Conservation (phyloP, 2,329 filamentous ascomycete species). For the Pseudogymnoascus verrucosus region DNA sequence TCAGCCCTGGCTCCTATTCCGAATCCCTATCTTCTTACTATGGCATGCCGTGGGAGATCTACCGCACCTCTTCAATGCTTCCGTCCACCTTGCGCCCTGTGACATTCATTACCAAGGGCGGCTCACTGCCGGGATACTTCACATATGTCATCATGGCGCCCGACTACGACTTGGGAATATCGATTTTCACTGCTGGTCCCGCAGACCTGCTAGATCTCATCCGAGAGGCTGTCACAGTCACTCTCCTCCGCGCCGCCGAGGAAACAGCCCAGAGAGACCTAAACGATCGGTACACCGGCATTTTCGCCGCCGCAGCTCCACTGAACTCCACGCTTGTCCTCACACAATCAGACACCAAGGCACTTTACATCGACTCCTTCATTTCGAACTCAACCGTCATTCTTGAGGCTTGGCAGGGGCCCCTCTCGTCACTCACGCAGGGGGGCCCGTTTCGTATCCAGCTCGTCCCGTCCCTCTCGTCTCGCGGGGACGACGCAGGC, state of each 20-base stretch:
- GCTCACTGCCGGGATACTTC: conserved; percentile 35
- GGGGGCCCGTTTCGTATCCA: conserved; percentile 1
- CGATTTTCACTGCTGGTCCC: conserved; percentile 26
- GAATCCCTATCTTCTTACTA: conserved; percentile 33
- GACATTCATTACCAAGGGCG: conserved; percentile 38
- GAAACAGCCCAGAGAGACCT: not conserved
- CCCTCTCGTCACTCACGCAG: not conserved
- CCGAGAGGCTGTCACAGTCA: not conserved
- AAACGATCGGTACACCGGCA: not conserved
- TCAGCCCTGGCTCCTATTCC: conserved; percentile 32
- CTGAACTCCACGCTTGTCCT: conserved; percentile 9
- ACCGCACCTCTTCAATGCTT: conserved; percentile 33
- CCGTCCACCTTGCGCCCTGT: conserved; percentile 28
- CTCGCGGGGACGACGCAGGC: not conserved
- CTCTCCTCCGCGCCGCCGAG: not conserved
- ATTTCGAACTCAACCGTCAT: conserved; percentile 6
- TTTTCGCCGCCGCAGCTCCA: not conserved
- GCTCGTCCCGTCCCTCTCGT: conserved; percentile 3
- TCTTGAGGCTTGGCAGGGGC: not conserved
- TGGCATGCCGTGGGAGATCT: conserved; percentile 41
- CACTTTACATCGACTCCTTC: conserved; percentile 9
- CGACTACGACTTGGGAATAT: conserved; percentile 37
- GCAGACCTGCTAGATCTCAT: not conserved
- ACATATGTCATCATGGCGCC: conserved; percentile 33
- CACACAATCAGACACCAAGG: not conserved